Conservation (phyloP, 2,329 filamentous ascomycete species). For the Fusarium pilosicola region DNA sequence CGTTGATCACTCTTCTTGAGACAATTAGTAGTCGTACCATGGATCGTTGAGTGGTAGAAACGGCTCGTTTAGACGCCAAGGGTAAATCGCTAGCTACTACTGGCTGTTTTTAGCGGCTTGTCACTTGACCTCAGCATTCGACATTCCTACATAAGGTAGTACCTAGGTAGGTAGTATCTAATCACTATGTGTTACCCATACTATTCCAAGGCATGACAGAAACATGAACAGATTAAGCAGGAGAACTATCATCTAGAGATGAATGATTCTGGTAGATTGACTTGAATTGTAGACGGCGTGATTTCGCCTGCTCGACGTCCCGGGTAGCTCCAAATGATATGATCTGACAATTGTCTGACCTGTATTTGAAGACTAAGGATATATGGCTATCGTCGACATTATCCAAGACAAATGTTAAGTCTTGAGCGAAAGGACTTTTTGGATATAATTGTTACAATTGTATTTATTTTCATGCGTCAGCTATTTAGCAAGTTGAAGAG, state of each 20-base stretch:
- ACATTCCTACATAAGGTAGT: neutral
- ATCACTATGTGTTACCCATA: neutral
- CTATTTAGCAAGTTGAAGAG: neutral
- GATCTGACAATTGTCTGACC: neutral
- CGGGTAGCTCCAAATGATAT: neutral
- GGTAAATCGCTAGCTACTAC: neutral
- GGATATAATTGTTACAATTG: too few relatives aligned
- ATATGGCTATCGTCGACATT: neutral
- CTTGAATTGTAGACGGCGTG: neutral
- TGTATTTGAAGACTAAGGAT: neutral
- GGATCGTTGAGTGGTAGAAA: slow-evolving; percentile 18
- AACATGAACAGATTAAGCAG: neutral
- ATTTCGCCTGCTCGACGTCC: neutral
- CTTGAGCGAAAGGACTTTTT: too few relatives aligned
- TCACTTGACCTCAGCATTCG: slow-evolving; percentile 33
- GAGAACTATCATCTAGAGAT: too few relatives aligned
- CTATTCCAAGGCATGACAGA: neutral
- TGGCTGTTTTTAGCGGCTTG: neutral
- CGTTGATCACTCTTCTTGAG: neutral
- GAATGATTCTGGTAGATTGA: neutral
- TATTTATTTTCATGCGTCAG: neutral
- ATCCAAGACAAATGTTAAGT: neutral
- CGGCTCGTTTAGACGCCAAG: slow-evolving; percentile 28
- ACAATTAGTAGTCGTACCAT: neutral
- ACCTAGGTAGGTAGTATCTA: neutral